Evolutionary conservation across 2,329 filamentous ascomycete species (phyloP).

Genomic region (Phyllosticta citrichinensis): DNA sequence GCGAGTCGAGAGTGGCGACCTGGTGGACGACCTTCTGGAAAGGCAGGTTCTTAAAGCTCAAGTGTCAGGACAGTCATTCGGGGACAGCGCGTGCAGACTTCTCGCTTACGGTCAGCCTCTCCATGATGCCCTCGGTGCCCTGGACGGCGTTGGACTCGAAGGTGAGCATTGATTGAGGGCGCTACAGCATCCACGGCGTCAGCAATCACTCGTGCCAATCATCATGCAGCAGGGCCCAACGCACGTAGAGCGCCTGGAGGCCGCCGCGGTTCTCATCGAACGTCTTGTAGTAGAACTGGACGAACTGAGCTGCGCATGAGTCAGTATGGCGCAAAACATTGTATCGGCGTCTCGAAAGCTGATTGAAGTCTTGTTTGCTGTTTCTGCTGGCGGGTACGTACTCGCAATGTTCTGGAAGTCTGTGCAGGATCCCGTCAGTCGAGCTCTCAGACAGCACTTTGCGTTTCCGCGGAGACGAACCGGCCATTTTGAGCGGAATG

Average conservation of each 20-base stretch:
- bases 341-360: not conserved
- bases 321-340: not conserved
- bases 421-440: constrained; percentile 12
- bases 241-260: constrained; percentile 71
- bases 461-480: not conserved
- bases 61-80: not conserved
- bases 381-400: constrained; percentile 20
- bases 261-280: constrained; percentile 64
- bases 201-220: not conserved
- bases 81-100: not conserved
- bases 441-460: not conserved
- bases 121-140: constrained; percentile 57
- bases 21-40: constrained; percentile 76
- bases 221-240: constrained; percentile 21
- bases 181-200: constrained; percentile 37
- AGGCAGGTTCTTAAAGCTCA: constrained; percentile 54
- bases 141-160: constrained; percentile 65
- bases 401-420: constrained; percentile 34
- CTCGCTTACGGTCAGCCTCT: constrained; percentile 68
- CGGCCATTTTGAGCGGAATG: constrained; percentile 6
- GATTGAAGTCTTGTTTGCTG: not conserved
- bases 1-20: constrained; percentile 68
- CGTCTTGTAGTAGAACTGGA: constrained; percentile 79
- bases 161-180: constrained; percentile 80
- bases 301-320: constrained; percentile 50